phyloP scores from a whole-genome alignment of 2,329 filamentous ascomycete species.

The Pseudovirgaria hyperparasitica region DNA sequence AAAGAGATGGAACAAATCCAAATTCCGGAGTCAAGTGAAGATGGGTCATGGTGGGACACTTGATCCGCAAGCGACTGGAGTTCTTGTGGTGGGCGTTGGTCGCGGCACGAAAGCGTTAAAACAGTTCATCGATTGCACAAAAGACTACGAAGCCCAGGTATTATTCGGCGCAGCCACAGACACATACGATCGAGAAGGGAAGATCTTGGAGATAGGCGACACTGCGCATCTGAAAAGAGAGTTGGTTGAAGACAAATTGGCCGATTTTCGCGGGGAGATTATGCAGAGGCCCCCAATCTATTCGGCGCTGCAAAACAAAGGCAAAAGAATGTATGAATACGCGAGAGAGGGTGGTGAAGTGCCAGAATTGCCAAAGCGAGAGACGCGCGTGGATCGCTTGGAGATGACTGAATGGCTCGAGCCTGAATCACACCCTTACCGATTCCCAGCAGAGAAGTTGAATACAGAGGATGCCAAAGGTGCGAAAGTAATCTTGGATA shows the following conservation, averaged over 20 bases:
- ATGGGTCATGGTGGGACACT: constrained; percentile 93
- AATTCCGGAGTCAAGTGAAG: constrained; percentile 62
- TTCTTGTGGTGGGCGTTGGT: constrained; percentile 80
- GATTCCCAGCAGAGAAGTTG: no score
- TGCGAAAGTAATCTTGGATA: no score
- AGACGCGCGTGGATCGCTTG: constrained; percentile 65
- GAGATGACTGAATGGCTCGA: constrained; percentile 77
- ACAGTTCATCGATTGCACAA: constrained; percentile 75
- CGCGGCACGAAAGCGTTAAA: constrained; percentile 73
- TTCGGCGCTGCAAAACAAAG: constrained; percentile 83
- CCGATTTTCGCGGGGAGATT: constrained; percentile 65
- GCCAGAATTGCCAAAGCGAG: constrained; percentile 71
- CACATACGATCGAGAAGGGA: constrained; percentile 78
- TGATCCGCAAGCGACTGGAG: constrained; percentile 85
- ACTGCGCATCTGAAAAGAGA: constrained; percentile 74
- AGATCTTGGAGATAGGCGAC: constrained; percentile 60
- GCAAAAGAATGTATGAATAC: constrained; percentile 93
- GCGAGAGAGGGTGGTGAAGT: constrained; percentile 79
- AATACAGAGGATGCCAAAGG: no score
- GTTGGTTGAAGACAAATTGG: constrained; percentile 63
- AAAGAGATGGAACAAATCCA: constrained; percentile 30
- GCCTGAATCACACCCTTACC: constrained; percentile 26
- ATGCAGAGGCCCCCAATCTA: constrained; percentile 88
- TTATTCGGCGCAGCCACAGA: constrained; percentile 89
- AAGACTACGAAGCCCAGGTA: constrained; percentile 81